phyloP scores from a whole-genome alignment of 2,329 filamentous ascomycete genomes.

The Knoxdaviesia proteae region DNA sequence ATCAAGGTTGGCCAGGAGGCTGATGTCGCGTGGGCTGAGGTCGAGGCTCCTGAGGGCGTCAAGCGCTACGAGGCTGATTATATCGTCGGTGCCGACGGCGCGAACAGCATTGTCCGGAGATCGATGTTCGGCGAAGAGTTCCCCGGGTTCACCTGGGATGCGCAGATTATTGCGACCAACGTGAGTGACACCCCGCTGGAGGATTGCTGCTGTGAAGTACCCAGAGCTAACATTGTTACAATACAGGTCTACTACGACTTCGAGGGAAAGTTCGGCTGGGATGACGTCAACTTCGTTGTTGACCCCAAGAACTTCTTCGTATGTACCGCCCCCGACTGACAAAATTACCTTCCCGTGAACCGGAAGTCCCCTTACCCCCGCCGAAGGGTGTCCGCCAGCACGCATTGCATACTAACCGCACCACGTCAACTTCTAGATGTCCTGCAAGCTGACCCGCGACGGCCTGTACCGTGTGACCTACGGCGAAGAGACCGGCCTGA shows the following conservation, averaged over 20 bases:
- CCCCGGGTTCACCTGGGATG: constrained; percentile 37
- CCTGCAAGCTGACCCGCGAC: constrained; percentile 34
- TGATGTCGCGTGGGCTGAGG: constrained; percentile 21
- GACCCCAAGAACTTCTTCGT: constrained; percentile 34
- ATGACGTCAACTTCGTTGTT: constrained; percentile 38
- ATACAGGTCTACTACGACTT: constrained; percentile 40
- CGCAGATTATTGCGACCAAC: constrained; percentile 42
- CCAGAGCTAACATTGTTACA: constrained; percentile 1
- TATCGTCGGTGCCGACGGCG: constrained; percentile 34
- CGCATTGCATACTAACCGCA: not conserved
- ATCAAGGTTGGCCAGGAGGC: constrained; percentile 23
- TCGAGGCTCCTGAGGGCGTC: constrained; percentile 16
- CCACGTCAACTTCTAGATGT: constrained; percentile 22
- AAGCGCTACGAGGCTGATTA: constrained; percentile 26
- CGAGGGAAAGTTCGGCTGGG: constrained; percentile 25
- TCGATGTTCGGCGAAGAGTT: constrained; percentile 32
- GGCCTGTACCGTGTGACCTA: constrained; percentile 44
- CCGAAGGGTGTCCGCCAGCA: too few relatives aligned
- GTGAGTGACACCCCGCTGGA: constrained; percentile 13
- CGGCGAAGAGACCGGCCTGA: constrained; percentile 32
- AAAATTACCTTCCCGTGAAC: not conserved
- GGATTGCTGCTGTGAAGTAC: not conserved
- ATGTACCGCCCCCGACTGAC: constrained; percentile 8
- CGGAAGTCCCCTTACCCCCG: too few relatives aligned
- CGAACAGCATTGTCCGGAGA: constrained; percentile 24